A percentile compares a stretch with the other conserved stretches of the same genome.
Conservation (phyloP, 2,329 filamentous ascomycete species). For the Karstenula rhodostoma region DNA sequence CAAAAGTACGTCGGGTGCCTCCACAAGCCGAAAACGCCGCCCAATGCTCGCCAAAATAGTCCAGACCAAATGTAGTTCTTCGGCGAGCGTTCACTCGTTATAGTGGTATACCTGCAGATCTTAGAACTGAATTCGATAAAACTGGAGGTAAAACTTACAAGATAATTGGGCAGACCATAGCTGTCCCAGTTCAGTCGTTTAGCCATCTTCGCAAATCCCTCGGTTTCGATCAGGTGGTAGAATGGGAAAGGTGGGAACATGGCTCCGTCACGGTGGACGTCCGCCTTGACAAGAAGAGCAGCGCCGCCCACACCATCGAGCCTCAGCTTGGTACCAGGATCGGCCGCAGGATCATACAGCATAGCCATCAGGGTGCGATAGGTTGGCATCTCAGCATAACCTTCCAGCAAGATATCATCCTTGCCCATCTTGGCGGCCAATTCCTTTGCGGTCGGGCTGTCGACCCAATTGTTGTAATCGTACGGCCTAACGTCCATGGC, state of each 20-base stretch:
- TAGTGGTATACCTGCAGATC: conserved; percentile 79
- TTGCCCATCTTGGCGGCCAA: conserved; percentile 82
- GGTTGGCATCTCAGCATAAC: conserved; percentile 91
- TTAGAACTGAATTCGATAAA: not conserved
- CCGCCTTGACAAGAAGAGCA: conserved; percentile 90
- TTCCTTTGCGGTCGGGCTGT: conserved; percentile 79
- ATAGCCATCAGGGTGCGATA: conserved; percentile 92
- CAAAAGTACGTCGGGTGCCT: not conserved
- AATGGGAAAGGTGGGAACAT: conserved; percentile 99
- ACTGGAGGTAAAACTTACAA: conserved; percentile 65
- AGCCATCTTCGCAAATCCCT: conserved; percentile 98
- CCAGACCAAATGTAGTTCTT: conserved; percentile 10
- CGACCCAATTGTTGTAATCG: conserved; percentile 98
- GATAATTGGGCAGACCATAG: conserved; percentile 94
- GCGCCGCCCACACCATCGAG: conserved; percentile 95
- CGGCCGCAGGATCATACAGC: conserved; percentile 64
- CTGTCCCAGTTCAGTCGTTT: conserved; percentile 84
- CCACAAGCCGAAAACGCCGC: conserved; percentile 10
- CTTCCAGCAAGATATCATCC: conserved; percentile 92
- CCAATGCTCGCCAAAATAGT: conserved; percentile 16
- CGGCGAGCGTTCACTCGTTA: conserved; percentile 70
- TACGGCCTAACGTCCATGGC: conserved; percentile 82
- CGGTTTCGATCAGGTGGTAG: conserved; percentile 96
- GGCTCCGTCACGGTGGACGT: conserved; percentile 94
- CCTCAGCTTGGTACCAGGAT: conserved; percentile 70